These are phyloP conservation scores for Ceratobasidium sp. DNA, from an alignment of 1,284 basidiomycete genomes.

Conservation along the genomic window DNA sequence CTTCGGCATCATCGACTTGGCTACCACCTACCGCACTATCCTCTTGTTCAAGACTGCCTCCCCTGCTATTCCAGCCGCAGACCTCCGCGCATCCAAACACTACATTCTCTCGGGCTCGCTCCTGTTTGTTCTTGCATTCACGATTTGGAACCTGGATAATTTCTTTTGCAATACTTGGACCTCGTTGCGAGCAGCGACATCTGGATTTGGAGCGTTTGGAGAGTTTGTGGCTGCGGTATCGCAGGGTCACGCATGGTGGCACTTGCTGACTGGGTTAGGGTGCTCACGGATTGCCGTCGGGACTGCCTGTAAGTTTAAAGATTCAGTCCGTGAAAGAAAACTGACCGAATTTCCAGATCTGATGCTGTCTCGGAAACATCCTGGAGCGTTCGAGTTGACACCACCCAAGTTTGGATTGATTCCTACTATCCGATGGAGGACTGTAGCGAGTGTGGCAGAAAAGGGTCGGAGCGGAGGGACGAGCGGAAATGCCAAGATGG, in stretches of 20 bases:
- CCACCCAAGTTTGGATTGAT: conserved; percentile 4
- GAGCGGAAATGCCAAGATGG: conserved; percentile 20
- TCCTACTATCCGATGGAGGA: conserved; percentile 8
- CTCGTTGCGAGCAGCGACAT: conserved; percentile 38
- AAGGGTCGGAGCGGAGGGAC: neutral
- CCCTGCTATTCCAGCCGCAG: conserved; percentile 40
- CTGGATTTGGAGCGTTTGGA: conserved; percentile 41
- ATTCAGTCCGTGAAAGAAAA: neutral
- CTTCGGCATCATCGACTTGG: conserved; percentile 53
- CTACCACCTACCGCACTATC: conserved; percentile 45
- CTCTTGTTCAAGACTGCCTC: conserved; percentile 45
- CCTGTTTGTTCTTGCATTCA: conserved; percentile 53
- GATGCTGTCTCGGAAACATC: conserved; percentile 26
- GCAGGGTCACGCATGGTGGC: no score
- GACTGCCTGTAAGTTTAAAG: conserved; percentile 47
- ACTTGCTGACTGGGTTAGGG: conserved; percentile 56
- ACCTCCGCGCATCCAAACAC: conserved; percentile 43
- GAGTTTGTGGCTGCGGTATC: conserved; percentile 39
- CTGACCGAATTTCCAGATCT: neutral
- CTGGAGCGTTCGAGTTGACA: conserved; percentile 23
- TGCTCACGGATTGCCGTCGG: conserved; percentile 52
- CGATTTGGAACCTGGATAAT: conserved; percentile 60
- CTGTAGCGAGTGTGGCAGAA: neutral
- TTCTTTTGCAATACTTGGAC: conserved; percentile 52
- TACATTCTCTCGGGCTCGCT: conserved; percentile 46